Base-by-base conservation (phyloP, 345 rosid species). In the Gynandropsis gynandra region DNA sequence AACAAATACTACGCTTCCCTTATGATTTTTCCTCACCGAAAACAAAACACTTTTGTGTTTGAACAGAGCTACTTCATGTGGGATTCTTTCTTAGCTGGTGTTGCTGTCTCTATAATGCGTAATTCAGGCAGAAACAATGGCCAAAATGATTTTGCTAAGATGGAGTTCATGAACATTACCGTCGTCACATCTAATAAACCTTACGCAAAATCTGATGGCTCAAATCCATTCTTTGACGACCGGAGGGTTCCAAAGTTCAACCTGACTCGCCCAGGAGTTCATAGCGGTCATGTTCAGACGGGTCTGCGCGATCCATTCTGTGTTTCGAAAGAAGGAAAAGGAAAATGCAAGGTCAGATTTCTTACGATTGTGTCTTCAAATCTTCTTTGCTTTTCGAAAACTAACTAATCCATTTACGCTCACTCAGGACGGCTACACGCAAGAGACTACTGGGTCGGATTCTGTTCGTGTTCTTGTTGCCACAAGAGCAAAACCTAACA, bases 381-480 rank as follows among this genome's bases (percentile, higher is more conserved):
- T n/a, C n/a, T n/a, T n/a, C n/a, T n/a, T n/a, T n/a, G n/a, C n/a
- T n/a, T n/a, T n/a, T n/a, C n/a, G 29, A 24, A 24, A 24, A 24
- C 29, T n/a, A n/a, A n/a, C n/a, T n/a, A n/a, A n/a, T n/a, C n/a
- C n/a, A n/a, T n/a, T n/a, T n/a, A n/a, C n/a, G n/a, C n/a, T n/a
- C n/a, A n/a, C n/a, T n/a, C n/a, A 89, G 98, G 98, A 90, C 64
- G 96, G 92, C 52, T 86, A 76, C 59, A 90, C 98, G 15, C 64
- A 54, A 58, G 88, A 83, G 76, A 73, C 56, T 27, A 64, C 60
- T 17, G 80, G 85, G 42, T 50, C 79, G 1, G 83, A 77, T 16
- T 76, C 77, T 21, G 92, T 90, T 17, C 82, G 70, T 15, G 82
- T 87, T 69, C 90, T 77, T 27, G 95, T 90, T 6, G 98, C 92